Base-by-base conservation (phyloP, 1,139 yeast species). In the Taphrina pruni region DNA sequence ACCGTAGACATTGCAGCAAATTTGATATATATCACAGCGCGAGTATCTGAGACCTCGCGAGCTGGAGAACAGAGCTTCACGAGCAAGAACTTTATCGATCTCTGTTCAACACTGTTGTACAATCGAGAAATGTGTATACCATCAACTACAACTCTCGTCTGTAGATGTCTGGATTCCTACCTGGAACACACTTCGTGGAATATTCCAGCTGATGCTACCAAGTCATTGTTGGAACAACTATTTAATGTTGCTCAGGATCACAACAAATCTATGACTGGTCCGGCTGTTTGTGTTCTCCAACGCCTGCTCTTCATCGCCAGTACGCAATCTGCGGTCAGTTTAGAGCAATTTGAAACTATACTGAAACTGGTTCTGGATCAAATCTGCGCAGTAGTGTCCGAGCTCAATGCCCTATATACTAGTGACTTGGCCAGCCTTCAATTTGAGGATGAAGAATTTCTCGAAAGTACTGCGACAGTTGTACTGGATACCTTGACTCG, bases 1-100 rank as follows among this genome's bases (percentile, higher is more conserved):
- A 14, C 21, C 11, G 12, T n/a, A 2, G 20, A 45, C 8, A 45
- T 45, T n/a, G 48, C 48, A n/a, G 20, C 17, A 73, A 92, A 91
- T 75, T 76, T 92, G 51, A 77, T 90, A 54, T 87, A 94, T 0
- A 82, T 93, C 36, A 21, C 54, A 6, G 21, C 54, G 12, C 54
- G 54, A 21, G 8, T 50, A 1, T 26, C 32, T 1, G 54, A 50
- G n/a, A 11, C 11, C 32, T 21, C 36, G 8, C n/a, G n/a, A 9
- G 36, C 36, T 11, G 36, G 36, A 7, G 4, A 26, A 2, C 32
- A 26, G 32, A 26, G 4, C 32, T 2, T 26, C 32, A 50, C 54
- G 12, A 50, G 32, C 54, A 50, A 26, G 36, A 21, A 50, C 12
- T 50, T 50, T 14, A 21, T 21, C 2, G 36, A 20, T 21, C n/a